Base-by-base conservation (phyloP, 176 grass and related monocot genomes). In the Poa annua region DNA sequence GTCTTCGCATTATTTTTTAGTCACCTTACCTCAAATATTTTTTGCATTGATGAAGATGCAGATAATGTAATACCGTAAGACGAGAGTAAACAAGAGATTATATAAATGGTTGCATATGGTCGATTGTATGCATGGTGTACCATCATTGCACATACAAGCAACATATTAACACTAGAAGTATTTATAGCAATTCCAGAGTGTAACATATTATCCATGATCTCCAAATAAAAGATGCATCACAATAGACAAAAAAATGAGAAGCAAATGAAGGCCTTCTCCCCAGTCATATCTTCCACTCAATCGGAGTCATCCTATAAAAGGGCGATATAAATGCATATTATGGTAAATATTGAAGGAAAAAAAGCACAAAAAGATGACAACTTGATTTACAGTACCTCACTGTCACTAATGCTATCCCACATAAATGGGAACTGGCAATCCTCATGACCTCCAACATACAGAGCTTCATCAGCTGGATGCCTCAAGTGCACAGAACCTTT, bases 341-440 rank as follows among this genome's bases (percentile, higher is more conserved):
- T 42, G 9, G 41, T 9, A 42, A 42, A 42, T 10, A 42, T 9
- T 42, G 8, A 42, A 42, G 41, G 41, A 42, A 42, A 42, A 42
- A 42, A 42, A 42, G 41, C 41, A 42, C 41, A 42, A 42, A 42
- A 42, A 42, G 41, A 42, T 42, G 41, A 42, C 41, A 42, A 2
- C 41, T 42, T 42, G 41, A 42, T 42, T 42, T 42, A 10, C 41
- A 71, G 2, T 49, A 49, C 69, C 69, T 72, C 69, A 49, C 42
- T 72, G 7, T 72, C 69, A 49, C 42, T 72, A 7, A 47, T 48
- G 49, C 69, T 71, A 24, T 47, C 67, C 38, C 39, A 47, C 69
- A 72, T 72, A 72, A 72, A 72, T 16, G 69, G 69, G 42, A 72
- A 48, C 41, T 21, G 10, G 20, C 66, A 42, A 69, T 69, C 66